Evolutionary conservation across 1,139 yeast genomes (phyloP).

Genomic region (Geotrichum fermentans): DNA sequence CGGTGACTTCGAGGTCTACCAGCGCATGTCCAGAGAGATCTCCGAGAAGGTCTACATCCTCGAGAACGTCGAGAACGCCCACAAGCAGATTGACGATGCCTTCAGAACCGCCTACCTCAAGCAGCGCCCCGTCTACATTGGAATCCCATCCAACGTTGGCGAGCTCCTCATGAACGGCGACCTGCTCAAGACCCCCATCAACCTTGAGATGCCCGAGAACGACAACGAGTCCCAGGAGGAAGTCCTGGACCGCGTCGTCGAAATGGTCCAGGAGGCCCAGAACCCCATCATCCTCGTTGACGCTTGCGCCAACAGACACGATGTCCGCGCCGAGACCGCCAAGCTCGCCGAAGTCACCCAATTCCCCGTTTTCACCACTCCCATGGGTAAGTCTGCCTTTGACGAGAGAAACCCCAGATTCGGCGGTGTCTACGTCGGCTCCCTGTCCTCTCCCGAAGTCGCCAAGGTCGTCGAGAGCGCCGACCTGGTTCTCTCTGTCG

Average conservation of each 20-base stretch:
- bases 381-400: conserved; percentile 83
- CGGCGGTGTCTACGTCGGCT: conserved; percentile 85
- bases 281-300: conserved; percentile 76
- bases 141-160: conserved; percentile 76
- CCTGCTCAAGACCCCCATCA: conserved; percentile 58
- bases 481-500: conserved; percentile 74
- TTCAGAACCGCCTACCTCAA: conserved; percentile 64
- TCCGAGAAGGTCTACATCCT: conserved; percentile 62
- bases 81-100: conserved; percentile 66
- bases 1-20: conserved; percentile 78
- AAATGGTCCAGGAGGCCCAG: conserved; percentile 51
- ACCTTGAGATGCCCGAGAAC: conserved; percentile 56
- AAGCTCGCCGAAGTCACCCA: conserved; percentile 62
- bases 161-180: conserved; percentile 56
- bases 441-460: conserved; percentile 69
- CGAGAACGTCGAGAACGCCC: conserved; percentile 59
- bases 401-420: conserved; percentile 71
- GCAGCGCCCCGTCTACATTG: conserved; percentile 82
- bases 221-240: conserved; percentile 69
- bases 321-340: conserved; percentile 57
- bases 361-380: conserved; percentile 81
- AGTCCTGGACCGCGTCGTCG: conserved; percentile 54
- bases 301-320: conserved; percentile 82
- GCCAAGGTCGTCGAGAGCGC: conserved; percentile 70
- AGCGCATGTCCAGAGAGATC: conserved; percentile 66